A percentile compares a stretch with the other conserved stretches of the same genome.
These are phyloP conservation scores for Ramaria rubella DNA, from an alignment of 768 basidiomycete species.

Conservation along the genomic window DNA sequence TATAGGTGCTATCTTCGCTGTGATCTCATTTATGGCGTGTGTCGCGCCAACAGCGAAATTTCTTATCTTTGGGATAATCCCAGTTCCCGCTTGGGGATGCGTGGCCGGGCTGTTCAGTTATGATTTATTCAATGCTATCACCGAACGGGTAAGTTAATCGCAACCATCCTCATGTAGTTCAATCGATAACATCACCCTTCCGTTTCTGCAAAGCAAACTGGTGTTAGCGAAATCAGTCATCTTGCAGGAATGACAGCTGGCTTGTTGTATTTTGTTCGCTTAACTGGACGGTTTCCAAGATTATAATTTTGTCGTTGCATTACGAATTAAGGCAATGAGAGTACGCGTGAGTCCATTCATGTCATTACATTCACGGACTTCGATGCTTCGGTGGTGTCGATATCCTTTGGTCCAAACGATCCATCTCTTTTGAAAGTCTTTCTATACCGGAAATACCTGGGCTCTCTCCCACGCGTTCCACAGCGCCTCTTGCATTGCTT, in stretches of 20 bases:
- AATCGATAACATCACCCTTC: neutral
- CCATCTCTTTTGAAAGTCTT: slow-evolving; percentile 74
- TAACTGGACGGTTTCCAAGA: slow-evolving; percentile 5
- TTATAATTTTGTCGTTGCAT: neutral
- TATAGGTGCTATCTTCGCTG: slow-evolving; percentile 63
- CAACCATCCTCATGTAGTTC: neutral
- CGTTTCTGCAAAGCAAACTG: slow-evolving; percentile 36
- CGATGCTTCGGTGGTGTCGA: slow-evolving; percentile 54
- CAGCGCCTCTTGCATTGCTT: slow-evolving; percentile 59
- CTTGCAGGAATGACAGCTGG: slow-evolving; percentile 46
- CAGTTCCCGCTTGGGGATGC: slow-evolving; percentile 71
- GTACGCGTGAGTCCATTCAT: neutral
- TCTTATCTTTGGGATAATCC: slow-evolving; percentile 67
- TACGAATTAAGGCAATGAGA: neutral
- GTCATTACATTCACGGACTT: slow-evolving; percentile 12
- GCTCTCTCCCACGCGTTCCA: slow-evolving; percentile 21
- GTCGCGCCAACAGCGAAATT: slow-evolving; percentile 60
- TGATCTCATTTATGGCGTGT: slow-evolving; percentile 68
- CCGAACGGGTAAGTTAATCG: slow-evolving; percentile 26
- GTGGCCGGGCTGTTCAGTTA: slow-evolving; percentile 61
- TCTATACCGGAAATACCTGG: slow-evolving; percentile 47
- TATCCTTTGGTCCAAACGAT: slow-evolving; percentile 69
- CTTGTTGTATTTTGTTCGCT: slow-evolving; percentile 4
- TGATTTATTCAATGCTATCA: slow-evolving; percentile 40
- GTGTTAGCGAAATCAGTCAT: slow-evolving; percentile 59